These are phyloP conservation scores for Boletus vermiculosoides DNA, from an alignment of 768 basidiomycete species.

Conservation along the genomic window DNA sequence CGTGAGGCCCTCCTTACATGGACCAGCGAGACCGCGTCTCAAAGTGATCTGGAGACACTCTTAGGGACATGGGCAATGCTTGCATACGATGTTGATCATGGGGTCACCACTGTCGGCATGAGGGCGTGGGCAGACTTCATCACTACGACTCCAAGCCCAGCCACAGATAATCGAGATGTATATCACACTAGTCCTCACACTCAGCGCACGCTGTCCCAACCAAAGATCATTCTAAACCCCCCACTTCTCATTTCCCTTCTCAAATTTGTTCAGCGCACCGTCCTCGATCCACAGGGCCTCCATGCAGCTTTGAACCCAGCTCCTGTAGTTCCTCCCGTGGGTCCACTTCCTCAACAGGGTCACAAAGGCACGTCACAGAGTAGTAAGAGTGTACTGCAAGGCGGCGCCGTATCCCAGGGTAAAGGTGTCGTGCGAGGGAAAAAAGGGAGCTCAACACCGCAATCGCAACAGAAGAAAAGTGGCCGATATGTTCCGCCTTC, in stretches of 20 bases:
- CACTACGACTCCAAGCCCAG: slow-evolving; percentile 5
- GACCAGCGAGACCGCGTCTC: slow-evolving; percentile 46
- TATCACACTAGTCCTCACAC: not conserved
- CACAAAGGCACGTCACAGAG: slow-evolving; percentile 2
- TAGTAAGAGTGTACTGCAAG: not conserved
- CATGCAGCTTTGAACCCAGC: slow-evolving; percentile 64
- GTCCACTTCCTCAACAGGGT: slow-evolving; percentile 9
- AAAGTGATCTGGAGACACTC: slow-evolving; percentile 53
- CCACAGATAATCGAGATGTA: slow-evolving; percentile 3
- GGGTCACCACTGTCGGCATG: slow-evolving; percentile 49
- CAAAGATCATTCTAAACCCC: slow-evolving; percentile 33
- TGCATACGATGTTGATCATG: slow-evolving; percentile 68
- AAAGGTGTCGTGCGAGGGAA: slow-evolving; percentile 15
- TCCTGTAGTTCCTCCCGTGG: slow-evolving; percentile 36
- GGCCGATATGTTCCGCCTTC: slow-evolving; percentile 34
- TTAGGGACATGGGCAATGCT: slow-evolving; percentile 74
- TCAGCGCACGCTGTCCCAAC: not conserved
- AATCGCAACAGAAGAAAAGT: slow-evolving; percentile 30
- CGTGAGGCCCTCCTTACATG: slow-evolving; percentile 50
- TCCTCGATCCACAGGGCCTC: slow-evolving; percentile 61
- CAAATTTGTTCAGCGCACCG: slow-evolving; percentile 50
- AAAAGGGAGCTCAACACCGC: slow-evolving; percentile 23
- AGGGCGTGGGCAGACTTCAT: slow-evolving; percentile 53
- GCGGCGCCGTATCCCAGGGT: not conserved
- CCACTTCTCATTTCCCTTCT: slow-evolving; percentile 39